A percentile compares a stretch with the other conserved stretches of the same genome.
These are phyloP conservation scores for Aureobasidium zeae DNA, from an alignment of 2,329 filamentous ascomycete species.

Conservation along the genomic window DNA sequence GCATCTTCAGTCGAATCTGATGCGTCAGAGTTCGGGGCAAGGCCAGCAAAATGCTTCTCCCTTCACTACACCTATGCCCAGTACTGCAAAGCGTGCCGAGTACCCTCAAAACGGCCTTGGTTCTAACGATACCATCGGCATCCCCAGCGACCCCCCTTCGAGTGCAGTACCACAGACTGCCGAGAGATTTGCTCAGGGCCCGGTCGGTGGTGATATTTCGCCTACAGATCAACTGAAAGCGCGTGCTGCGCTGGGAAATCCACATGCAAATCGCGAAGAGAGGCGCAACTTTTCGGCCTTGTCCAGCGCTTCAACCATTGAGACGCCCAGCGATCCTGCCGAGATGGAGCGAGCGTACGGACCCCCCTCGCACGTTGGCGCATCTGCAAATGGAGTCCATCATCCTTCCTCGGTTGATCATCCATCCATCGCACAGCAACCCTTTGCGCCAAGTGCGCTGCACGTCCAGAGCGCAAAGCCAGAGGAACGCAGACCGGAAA, in stretches of 20 bases:
- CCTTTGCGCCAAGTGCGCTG: slow-evolving; percentile 23
- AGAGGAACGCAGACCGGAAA: slow-evolving; percentile 19
- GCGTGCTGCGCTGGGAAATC: slow-evolving; percentile 3
- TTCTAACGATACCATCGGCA: slow-evolving; percentile 20
- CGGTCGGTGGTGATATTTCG: slow-evolving; percentile 14
- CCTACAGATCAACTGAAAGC: slow-evolving; percentile 17
- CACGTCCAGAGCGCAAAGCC: slow-evolving; percentile 18
- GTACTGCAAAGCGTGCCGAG: slow-evolving; percentile 19
- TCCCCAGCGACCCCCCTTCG: slow-evolving; percentile 25
- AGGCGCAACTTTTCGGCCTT: slow-evolving; percentile 18
- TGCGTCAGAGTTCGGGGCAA: slow-evolving; percentile 14
- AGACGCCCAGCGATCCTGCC: slow-evolving; percentile 13
- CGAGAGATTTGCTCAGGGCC: slow-evolving; percentile 19
- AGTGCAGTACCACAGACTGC: slow-evolving; percentile 26
- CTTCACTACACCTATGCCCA: slow-evolving; percentile 26
- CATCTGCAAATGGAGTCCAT: not conserved
- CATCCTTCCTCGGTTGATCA: slow-evolving; percentile 18
- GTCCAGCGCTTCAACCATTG: slow-evolving; percentile 18
- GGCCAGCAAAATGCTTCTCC: slow-evolving; percentile 20
- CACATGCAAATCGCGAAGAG: slow-evolving; percentile 2
- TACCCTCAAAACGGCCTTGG: slow-evolving; percentile 15
- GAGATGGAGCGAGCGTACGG: slow-evolving; percentile 3
- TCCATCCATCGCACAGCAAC: slow-evolving; percentile 21
- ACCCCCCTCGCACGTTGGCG: not conserved
- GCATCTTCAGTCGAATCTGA: slow-evolving; percentile 15